Conservation (phyloP, 2,329 filamentous ascomycete genomes). For the Pseudogymnoascus sp. region DNA sequence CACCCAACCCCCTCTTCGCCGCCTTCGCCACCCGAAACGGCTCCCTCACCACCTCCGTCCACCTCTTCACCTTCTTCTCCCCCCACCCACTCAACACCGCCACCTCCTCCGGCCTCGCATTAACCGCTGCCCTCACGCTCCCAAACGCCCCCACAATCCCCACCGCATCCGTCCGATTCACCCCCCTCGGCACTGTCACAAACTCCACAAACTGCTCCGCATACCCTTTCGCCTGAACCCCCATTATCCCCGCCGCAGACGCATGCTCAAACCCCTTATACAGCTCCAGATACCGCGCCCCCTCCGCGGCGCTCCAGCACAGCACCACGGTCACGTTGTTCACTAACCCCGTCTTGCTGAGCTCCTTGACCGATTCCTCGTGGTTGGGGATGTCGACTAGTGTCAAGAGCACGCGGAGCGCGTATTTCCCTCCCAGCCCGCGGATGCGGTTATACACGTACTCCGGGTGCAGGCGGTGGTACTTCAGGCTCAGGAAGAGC, state of each 20-base stretch:
- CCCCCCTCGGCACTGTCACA: slow-evolving; percentile 76
- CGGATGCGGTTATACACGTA: slow-evolving; percentile 95
- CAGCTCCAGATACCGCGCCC: slow-evolving; percentile 84
- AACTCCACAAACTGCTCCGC: slow-evolving; percentile 86
- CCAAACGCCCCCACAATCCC: slow-evolving; percentile 88
- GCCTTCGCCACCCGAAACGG: slow-evolving; percentile 73
- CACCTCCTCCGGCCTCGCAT: slow-evolving; percentile 80
- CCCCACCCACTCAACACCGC: slow-evolving; percentile 86
- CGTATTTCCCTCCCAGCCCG: slow-evolving; percentile 76
- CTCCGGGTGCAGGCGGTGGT: slow-evolving; percentile 93
- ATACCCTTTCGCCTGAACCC: slow-evolving; percentile 76
- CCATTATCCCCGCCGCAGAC: slow-evolving; percentile 69
- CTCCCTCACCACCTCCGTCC: slow-evolving; percentile 74
- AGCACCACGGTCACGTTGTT: slow-evolving; percentile 89
- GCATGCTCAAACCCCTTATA: slow-evolving; percentile 94
- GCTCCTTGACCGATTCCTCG: slow-evolving; percentile 78
- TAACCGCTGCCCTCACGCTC: slow-evolving; percentile 76
- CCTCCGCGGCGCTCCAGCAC: slow-evolving; percentile 91
- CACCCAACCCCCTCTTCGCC: slow-evolving; percentile 42
- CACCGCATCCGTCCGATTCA: slow-evolving; percentile 93
- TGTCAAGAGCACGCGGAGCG: slow-evolving; percentile 73
- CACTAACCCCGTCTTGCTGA: slow-evolving; percentile 85
- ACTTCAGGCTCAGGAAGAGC: slow-evolving; percentile 89
- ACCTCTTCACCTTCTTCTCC: slow-evolving; percentile 84
- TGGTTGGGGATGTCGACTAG: slow-evolving; percentile 96